Percentiles rank a stretch among this genome's conserved stretches.
These are phyloP conservation scores for Ilex paraguariensis DNA, from an alignment of 305 asterid species.

Conservation along the genomic window DNA sequence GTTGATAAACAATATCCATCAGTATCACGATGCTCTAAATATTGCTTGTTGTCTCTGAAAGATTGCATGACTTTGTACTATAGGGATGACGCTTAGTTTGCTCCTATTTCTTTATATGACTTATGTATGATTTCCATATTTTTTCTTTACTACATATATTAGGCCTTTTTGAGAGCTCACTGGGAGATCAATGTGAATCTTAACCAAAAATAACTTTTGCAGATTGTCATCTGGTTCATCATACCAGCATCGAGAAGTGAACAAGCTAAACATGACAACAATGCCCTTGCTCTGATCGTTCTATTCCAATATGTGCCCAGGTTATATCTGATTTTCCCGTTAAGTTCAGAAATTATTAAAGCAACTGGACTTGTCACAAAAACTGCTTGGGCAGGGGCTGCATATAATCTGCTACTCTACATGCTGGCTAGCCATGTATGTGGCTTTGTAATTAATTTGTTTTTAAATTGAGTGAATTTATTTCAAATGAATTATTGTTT, in stretches of 20 bases:
- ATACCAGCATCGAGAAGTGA: conserved; percentile 78
- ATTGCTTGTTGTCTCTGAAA: too few relatives aligned
- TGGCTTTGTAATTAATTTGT: conserved; percentile 17
- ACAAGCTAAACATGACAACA: conserved; percentile 64
- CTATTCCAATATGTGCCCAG: conserved; percentile 84
- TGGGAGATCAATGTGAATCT: background rate
- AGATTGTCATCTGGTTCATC: conserved; percentile 92
- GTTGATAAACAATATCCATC: too few relatives aligned
- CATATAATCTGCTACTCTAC: conserved; percentile 84
- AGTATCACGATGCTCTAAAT: too few relatives aligned
- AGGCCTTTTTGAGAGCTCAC: background rate
- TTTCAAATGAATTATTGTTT: too few relatives aligned
- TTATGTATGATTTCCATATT: too few relatives aligned
- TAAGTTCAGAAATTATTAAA: conserved; percentile 85
- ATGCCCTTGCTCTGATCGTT: conserved; percentile 91
- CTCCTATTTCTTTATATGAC: background rate
- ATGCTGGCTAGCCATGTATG: conserved; percentile 97
- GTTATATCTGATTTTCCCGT: conserved; percentile 85
- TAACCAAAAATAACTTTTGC: conserved; percentile 22
- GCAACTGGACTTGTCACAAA: conserved; percentile 97
- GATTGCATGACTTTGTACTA: too few relatives aligned
- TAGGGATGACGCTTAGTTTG: background rate
- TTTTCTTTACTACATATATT: background rate
- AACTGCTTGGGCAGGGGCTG: conserved; percentile 99
- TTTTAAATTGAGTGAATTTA: background rate